These are phyloP conservation scores for Sicyos edulis DNA, from an alignment of 306 rosid species.

Conservation along the genomic window DNA sequence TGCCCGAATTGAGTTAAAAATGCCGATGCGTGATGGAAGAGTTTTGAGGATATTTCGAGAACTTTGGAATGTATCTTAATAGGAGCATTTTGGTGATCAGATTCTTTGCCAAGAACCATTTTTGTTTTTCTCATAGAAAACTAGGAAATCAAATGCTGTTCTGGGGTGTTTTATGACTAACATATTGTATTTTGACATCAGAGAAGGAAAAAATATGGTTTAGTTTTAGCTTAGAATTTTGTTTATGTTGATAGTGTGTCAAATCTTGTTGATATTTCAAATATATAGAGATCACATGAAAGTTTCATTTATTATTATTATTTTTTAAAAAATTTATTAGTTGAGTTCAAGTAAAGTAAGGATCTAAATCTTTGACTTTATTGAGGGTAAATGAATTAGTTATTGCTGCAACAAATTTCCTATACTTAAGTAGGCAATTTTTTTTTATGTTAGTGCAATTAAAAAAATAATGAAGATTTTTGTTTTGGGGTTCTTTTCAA, in stretches of 20 bases:
- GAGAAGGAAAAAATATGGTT: neutral
- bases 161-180: neutral
- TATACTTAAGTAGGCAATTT: neutral
- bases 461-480: neutral
- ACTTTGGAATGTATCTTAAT: neutral
- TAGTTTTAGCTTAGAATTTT: neutral
- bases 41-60: neutral
- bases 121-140: neutral
- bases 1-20: neutral
- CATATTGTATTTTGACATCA: conserved; percentile 6
- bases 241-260: neutral
- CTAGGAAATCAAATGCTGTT: neutral
- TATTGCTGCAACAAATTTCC: no score
- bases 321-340: no score
- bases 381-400: no score
- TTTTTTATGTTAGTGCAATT: neutral
- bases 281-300: neutral
- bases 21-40: neutral
- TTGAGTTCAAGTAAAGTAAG: no score
- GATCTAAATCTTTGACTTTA: no score
- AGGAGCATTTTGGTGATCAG: neutral
- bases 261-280: neutral
- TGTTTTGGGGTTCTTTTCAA: neutral
- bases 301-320: neutral
- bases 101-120: neutral